Evolutionary conservation across 1,139 yeast genomes (phyloP).

Genomic region (Blastobotrys raffinosifermentans): DNA sequence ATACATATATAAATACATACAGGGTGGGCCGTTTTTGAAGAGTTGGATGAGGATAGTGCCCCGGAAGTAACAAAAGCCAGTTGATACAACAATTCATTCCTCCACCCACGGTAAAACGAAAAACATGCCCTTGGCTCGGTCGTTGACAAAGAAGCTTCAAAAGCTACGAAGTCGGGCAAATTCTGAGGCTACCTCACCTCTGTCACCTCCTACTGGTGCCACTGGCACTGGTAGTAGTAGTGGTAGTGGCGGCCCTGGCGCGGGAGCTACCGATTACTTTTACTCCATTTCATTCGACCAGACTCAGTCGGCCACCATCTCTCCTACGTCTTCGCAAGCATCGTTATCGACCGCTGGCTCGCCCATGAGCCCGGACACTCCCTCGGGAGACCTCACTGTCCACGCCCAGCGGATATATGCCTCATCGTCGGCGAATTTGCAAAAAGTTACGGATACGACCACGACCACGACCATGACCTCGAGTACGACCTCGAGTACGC

Average conservation of each 20-base stretch:
- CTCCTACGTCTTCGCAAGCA: slow-evolving; percentile 10
- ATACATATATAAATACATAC: background rate
- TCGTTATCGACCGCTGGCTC: slow-evolving; percentile 5
- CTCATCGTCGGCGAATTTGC: slow-evolving; percentile 2
- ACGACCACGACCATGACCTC: slow-evolving; percentile 8
- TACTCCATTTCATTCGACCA: slow-evolving; percentile 25
- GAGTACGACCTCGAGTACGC: slow-evolving; percentile 8
- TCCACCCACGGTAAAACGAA: too few species aligned
- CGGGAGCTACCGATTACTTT: slow-evolving; percentile 20
- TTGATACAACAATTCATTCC: too few species aligned
- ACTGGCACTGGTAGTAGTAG: background rate
- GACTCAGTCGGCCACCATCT: slow-evolving; percentile 13
- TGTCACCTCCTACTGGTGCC: slow-evolving; percentile 8
- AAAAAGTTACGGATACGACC: slow-evolving; percentile 4
- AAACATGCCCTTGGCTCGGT: slow-evolving; percentile 23
- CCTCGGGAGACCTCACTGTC: slow-evolving; percentile 8
- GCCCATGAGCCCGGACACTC: slow-evolving; percentile 10
- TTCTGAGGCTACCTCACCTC: slow-evolving; percentile 7
- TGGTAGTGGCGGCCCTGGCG: background rate
- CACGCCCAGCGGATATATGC: slow-evolving; percentile 3
- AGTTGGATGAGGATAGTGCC: too few species aligned
- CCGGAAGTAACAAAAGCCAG: too few species aligned
- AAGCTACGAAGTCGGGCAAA: slow-evolving; percentile 16
- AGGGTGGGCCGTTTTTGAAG: background rate
- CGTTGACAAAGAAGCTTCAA: slow-evolving; percentile 23